These are phyloP conservation scores for Opeltia flavorubescens DNA, from an alignment of 495 filamentous ascomycete species.

Conservation along the genomic window DNA sequence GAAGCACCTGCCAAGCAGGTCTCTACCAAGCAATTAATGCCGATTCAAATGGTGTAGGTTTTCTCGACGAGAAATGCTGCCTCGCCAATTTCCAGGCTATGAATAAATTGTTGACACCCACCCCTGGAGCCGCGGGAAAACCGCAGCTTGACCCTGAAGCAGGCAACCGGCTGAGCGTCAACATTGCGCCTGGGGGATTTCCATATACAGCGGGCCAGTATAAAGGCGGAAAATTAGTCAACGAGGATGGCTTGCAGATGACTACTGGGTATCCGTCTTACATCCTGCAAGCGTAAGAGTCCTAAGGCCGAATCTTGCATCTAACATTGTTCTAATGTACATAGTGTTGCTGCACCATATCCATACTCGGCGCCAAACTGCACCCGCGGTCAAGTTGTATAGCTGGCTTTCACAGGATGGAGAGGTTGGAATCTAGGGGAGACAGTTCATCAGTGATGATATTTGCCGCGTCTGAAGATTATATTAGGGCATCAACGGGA, in stretches of 20 bases:
- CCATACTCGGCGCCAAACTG: neutral
- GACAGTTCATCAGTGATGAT: too few species aligned
- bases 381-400: neutral
- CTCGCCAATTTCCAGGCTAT: neutral
- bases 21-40: neutral
- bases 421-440: too few species aligned
- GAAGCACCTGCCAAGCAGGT: conserved; percentile 1
- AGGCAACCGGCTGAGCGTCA: neutral
- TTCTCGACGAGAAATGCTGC: neutral
- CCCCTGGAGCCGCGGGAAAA: neutral
- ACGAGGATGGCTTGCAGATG: neutral
- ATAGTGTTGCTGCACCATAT: neutral
- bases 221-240: neutral
- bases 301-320: too few species aligned
- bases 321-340: too few species aligned
- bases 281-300: neutral
- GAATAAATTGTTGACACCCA: too few species aligned
- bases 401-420: neutral
- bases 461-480: too few species aligned
- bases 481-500: too few species aligned
- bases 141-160: neutral
- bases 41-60: neutral
- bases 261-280: neutral
- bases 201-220: neutral
- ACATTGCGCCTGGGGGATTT: neutral